A percentile compares a stretch with the other conserved stretches of the same genome.
These are phyloP conservation scores for Marasmius oreades DNA, from an alignment of 1,284 basidiomycete species.

Conservation along the genomic window DNA sequence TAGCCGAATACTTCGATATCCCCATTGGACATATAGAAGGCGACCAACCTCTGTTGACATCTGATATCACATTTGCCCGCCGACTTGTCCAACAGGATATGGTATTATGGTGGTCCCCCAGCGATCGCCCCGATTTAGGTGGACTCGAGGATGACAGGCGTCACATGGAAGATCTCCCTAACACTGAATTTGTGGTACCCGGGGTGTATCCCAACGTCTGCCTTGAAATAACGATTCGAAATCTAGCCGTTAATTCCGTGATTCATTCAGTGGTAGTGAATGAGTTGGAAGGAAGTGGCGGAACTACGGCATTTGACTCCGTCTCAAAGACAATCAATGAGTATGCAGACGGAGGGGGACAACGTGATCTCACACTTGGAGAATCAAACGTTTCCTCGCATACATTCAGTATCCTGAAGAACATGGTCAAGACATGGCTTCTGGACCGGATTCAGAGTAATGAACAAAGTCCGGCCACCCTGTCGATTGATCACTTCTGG, in stretches of 20 bases:
- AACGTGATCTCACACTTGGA: conserved; percentile 81
- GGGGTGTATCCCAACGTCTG: conserved; percentile 95
- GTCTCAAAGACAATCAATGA: conserved; percentile 90
- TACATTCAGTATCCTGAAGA: conserved; percentile 83
- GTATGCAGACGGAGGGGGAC: conserved; percentile 76
- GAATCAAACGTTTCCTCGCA: conserved; percentile 91
- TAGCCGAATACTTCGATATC: conserved; percentile 90
- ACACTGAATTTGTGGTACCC: conserved; percentile 82
- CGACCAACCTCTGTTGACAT: conserved; percentile 83
- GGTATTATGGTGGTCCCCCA: conserved; percentile 95
- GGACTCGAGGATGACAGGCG: conserved; percentile 88
- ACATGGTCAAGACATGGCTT: conserved; percentile 91
- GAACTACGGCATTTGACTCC: conserved; percentile 91
- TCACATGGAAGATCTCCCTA: conserved; percentile 75
- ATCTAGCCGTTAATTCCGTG: conserved; percentile 93
- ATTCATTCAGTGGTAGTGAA: conserved; percentile 94
- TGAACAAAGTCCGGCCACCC: conserved; percentile 58
- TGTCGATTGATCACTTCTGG: conserved; percentile 93
- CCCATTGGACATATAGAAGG: conserved; percentile 91
- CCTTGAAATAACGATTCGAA: conserved; percentile 85
- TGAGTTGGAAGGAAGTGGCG: conserved; percentile 93
- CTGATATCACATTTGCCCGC: conserved; percentile 91
- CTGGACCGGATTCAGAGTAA: conserved; percentile 78
- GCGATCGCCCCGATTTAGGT: conserved; percentile 89
- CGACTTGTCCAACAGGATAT: conserved; percentile 85